Conservation (phyloP, 2,329 filamentous ascomycete species). For the Torrubiellomyces zombiae region DNA sequence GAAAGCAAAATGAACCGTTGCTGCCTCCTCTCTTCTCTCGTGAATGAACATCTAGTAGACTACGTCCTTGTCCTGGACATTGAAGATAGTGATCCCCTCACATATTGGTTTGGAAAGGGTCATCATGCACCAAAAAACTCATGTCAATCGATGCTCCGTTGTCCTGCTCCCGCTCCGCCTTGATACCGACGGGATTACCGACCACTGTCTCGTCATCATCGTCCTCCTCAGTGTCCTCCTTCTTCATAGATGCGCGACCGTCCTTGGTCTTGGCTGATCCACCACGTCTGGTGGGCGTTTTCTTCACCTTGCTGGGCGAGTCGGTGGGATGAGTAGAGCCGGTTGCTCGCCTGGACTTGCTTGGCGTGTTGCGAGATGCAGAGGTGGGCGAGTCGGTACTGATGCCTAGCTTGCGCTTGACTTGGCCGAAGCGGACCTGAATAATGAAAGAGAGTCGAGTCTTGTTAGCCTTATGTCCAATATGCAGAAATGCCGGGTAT, state of each 20-base stretch:
- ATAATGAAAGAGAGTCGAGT: not conserved
- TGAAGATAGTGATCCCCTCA: too few relatives aligned
- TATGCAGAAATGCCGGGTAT: too few relatives aligned
- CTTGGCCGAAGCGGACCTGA: slow-evolving; percentile 30
- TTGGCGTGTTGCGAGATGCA: slow-evolving; percentile 4
- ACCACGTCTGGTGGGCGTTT: slow-evolving; percentile 12
- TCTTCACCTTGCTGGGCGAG: slow-evolving; percentile 15
- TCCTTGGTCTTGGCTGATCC: slow-evolving; percentile 10
- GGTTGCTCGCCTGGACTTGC: slow-evolving; percentile 10
- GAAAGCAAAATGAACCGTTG: too few relatives aligned
- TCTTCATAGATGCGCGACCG: slow-evolving; percentile 5
- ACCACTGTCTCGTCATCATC: slow-evolving; percentile 6
- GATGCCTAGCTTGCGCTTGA: slow-evolving; percentile 29
- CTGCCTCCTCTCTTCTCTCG: too few relatives aligned
- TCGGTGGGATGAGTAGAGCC: slow-evolving; percentile 1
- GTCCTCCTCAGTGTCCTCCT: slow-evolving; percentile 6
- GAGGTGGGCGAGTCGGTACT: slow-evolving; percentile 9
- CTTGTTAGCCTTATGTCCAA: not conserved
- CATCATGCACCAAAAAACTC: too few relatives aligned
- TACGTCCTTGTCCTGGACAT: too few relatives aligned
- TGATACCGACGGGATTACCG: slow-evolving; percentile 6
- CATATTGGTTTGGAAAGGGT: too few relatives aligned
- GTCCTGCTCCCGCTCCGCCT: slow-evolving; percentile 7
- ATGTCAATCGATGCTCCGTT: slow-evolving; percentile 1
- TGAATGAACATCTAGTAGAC: too few relatives aligned